These are phyloP conservation scores for Melocanna baccifera DNA, from an alignment of 176 grass and related monocot species.

Conservation along the genomic window DNA sequence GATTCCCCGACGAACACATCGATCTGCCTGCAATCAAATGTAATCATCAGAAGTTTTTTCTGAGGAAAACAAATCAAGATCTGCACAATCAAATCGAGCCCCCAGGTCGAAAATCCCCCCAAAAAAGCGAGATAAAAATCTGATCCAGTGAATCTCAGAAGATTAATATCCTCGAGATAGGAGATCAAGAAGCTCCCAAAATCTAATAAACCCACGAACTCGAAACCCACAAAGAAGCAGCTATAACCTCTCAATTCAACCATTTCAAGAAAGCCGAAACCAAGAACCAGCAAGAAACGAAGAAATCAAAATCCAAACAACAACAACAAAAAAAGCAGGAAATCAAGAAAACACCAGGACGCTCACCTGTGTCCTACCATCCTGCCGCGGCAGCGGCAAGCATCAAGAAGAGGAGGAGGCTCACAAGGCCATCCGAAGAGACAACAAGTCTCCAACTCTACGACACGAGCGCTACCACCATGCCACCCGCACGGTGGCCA, in stretches of 20 bases:
- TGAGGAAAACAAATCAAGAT: slow-evolving; percentile 10
- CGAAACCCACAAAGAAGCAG: neutral
- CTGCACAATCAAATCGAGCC: neutral
- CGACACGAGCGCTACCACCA: neutral
- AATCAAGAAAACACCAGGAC: neutral
- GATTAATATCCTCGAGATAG: neutral
- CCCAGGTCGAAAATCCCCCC: neutral
- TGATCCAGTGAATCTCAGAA: neutral
- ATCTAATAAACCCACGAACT: neutral
- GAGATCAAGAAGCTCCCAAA: neutral
- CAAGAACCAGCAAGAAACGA: neutral
- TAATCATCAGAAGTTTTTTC: too few species aligned
- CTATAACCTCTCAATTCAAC: neutral
- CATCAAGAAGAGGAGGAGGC: neutral
- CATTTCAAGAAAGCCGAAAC: neutral
- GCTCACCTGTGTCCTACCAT: neutral
- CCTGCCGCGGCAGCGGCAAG: neutral
- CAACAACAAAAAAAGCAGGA: too few species aligned
- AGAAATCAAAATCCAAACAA: neutral
- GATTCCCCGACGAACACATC: neutral
- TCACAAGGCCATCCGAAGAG: neutral
- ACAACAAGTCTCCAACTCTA: neutral
- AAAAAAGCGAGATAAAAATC: neutral
- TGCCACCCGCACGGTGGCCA: neutral
- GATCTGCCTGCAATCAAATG: slow-evolving; percentile 4